phyloP scores from a whole-genome alignment of 2,329 filamentous ascomycete species.

The Nigrospora osmanthi region DNA sequence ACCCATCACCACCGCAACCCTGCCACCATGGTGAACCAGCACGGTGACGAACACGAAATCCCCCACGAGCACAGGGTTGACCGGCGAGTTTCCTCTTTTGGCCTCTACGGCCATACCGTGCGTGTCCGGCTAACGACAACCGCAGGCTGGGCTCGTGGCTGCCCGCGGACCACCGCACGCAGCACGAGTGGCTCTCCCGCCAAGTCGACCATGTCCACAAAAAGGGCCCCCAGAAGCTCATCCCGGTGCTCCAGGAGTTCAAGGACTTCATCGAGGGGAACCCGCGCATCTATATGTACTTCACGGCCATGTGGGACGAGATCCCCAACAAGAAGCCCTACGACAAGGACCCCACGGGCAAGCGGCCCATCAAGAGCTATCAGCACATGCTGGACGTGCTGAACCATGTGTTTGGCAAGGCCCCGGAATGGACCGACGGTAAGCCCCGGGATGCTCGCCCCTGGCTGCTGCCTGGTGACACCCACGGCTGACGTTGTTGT shows the following conservation, averaged over 20 bases:
- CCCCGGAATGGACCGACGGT: conserved; percentile 43
- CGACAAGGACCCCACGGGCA: conserved; percentile 51
- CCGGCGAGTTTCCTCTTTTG: conserved; percentile 27
- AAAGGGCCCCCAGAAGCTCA: conserved; percentile 37
- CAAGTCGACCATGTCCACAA: conserved; percentile 48
- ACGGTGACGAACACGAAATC: conserved; percentile 43
- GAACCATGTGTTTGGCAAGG: conserved; percentile 48
- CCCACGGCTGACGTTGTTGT: too few species aligned
- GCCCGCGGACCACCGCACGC: conserved; percentile 52
- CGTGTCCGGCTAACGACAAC: not conserved
- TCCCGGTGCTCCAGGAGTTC: conserved; percentile 57
- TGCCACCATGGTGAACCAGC: conserved; percentile 38
- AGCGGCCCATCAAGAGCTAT: conserved; percentile 55
- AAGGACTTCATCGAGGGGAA: conserved; percentile 57
- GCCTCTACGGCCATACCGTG: not conserved
- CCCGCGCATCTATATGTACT: conserved; percentile 58
- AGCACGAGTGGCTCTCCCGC: conserved; percentile 54
- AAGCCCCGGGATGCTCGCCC: too few species aligned
- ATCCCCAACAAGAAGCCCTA: conserved; percentile 55
- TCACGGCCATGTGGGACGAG: conserved; percentile 61
- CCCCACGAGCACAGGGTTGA: conserved; percentile 36
- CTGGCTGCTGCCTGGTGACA: too few species aligned
- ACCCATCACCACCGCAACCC: not conserved
- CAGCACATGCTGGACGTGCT: conserved; percentile 58
- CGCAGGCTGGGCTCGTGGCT: conserved; percentile 48